Evolutionary conservation across 805 yeast species (phyloP).

Genomic region (Metschnikowia lachancei): DNA sequence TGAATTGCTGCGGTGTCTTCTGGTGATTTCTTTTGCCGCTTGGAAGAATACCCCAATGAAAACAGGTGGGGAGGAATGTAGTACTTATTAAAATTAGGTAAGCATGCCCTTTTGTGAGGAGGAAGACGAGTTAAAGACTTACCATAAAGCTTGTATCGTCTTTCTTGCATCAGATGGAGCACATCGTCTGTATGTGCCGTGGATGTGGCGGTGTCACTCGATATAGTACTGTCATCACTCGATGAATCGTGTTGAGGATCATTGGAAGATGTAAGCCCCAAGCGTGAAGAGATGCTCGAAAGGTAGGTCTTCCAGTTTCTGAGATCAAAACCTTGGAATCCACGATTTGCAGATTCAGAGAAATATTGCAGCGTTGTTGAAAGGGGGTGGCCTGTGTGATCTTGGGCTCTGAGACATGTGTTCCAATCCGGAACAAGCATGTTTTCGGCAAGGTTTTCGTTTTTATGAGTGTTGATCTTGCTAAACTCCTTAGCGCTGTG

Average conservation of each 20-base stretch:
- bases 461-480: conserved; percentile 44
- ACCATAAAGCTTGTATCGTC: conserved; percentile 42
- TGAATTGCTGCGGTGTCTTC: conserved; percentile 31
- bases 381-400: conserved; percentile 13
- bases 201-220: not conserved
- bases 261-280: conserved; percentile 34
- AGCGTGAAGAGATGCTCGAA: conserved; percentile 31
- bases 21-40: conserved; percentile 23
- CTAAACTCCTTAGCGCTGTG: conserved; percentile 38
- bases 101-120: conserved; percentile 36
- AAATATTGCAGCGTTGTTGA: conserved; percentile 22
- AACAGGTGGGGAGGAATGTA: conserved; percentile 18
- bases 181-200: conserved; percentile 13
- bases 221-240: not conserved
- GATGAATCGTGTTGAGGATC: not conserved
- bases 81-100: conserved; percentile 25
- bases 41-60: conserved; percentile 1
- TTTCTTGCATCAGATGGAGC: conserved; percentile 24
- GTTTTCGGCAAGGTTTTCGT: conserved; percentile 41
- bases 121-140: conserved; percentile 37
- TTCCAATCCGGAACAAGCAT: conserved; percentile 44
- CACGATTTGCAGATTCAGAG: conserved; percentile 22
- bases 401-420: conserved; percentile 33
- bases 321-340: conserved; percentile 26
- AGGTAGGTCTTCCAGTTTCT: conserved; percentile 37